These are phyloP conservation scores for Exophiala xenobiotica DNA, from an alignment of 2,329 filamentous ascomycete genomes.

Conservation along the genomic window DNA sequence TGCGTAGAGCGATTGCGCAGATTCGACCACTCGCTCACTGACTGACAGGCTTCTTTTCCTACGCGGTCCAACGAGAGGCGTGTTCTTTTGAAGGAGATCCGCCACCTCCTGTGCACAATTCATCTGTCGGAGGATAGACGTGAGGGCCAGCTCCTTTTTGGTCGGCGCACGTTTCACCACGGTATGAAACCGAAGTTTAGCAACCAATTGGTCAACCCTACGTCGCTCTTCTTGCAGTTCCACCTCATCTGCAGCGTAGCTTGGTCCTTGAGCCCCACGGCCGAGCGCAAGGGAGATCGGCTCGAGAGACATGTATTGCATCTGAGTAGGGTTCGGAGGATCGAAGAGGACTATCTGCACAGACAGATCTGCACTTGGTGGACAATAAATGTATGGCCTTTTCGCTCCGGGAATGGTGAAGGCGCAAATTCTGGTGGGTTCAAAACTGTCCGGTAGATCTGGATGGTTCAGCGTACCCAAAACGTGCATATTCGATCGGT, in stretches of 20 bases:
- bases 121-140: conserved; percentile 84
- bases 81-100: conserved; percentile 81
- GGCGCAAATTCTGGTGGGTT: conserved; percentile 68
- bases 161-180: conserved; percentile 75
- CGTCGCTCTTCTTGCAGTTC: conserved; percentile 72
- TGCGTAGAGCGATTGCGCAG: conserved; percentile 69
- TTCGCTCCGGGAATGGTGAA: conserved; percentile 51
- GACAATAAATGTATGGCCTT: conserved; percentile 72
- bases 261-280: conserved; percentile 20
- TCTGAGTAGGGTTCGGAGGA: conserved; percentile 75
- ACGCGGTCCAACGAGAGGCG: conserved; percentile 76
- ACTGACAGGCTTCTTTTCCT: conserved; percentile 85
- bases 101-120: conserved; percentile 95
- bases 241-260: conserved; percentile 47
- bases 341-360: conserved; percentile 90
- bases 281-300: conserved; percentile 81
- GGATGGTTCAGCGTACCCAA: conserved; percentile 74
- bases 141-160: conserved; percentile 76
- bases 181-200: conserved; percentile 86
- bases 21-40: conserved; percentile 90
- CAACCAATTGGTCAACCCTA: conserved; percentile 66
- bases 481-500: conserved; percentile 77
- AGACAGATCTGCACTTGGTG: conserved; percentile 62
- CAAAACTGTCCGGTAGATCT: conserved; percentile 49
- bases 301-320: conserved; percentile 93